These are phyloP conservation scores for Anisogramma anomala DNA, from an alignment of 2,329 filamentous ascomycete species.

Conservation along the genomic window DNA sequence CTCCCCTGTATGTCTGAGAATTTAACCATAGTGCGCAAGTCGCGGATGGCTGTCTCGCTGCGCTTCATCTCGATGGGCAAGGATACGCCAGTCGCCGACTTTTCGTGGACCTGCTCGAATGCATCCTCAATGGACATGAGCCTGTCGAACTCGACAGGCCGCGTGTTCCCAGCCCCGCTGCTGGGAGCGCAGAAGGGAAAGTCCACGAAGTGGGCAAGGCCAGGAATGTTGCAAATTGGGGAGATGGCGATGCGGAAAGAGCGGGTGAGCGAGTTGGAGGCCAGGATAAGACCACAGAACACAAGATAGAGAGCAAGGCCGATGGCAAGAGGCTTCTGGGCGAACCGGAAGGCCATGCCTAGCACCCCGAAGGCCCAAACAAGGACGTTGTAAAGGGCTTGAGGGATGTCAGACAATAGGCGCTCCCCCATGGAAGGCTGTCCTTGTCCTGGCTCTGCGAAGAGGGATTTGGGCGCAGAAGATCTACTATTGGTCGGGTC, in stretches of 20 bases:
- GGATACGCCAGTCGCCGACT: constrained; percentile 51
- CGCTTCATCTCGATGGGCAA: constrained; percentile 71
- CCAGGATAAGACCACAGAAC: constrained; percentile 45
- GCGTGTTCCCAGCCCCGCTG: constrained; percentile 15
- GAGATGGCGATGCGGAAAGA: constrained; percentile 52
- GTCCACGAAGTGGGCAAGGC: constrained; percentile 46
- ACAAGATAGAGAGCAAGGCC: constrained; percentile 50
- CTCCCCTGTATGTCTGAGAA: constrained; percentile 57
- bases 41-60: constrained; percentile 61
- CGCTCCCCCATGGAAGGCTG: constrained; percentile 20
- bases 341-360: constrained; percentile 45
- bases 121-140: constrained; percentile 64
- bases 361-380: constrained; percentile 46
- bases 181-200: constrained; percentile 49
- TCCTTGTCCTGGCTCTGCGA: constrained; percentile 13
- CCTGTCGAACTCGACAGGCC: constrained; percentile 55
- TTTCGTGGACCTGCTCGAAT: constrained; percentile 64
- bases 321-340: constrained; percentile 54
- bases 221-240: constrained; percentile 60
- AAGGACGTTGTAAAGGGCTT: constrained; percentile 28
- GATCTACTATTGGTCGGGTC: neutral
- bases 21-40: constrained; percentile 60
- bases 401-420: constrained; percentile 26
- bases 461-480: neutral
- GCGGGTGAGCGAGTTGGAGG: constrained; percentile 49